Evolutionary conservation across 2,329 filamentous ascomycete genomes (phyloP).

Genomic region (Neofusicoccum laricinum): DNA sequence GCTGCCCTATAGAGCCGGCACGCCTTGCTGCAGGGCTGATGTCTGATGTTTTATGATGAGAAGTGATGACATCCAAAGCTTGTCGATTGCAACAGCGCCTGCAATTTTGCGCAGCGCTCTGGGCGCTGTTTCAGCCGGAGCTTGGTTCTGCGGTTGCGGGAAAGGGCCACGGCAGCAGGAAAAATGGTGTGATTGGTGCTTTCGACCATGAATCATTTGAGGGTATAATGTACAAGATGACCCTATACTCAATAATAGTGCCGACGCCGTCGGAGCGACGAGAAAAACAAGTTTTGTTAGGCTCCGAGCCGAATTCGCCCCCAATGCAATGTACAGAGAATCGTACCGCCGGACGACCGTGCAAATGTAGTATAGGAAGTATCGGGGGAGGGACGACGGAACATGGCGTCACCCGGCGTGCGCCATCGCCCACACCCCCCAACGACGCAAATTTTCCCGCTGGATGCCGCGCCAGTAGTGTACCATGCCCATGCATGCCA

Average conservation of each 20-base stretch:
- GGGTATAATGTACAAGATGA: no score
- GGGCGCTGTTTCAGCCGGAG: no score
- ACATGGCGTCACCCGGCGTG: slow-evolving; percentile 7
- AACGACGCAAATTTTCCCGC: neutral
- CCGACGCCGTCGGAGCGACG: no score
- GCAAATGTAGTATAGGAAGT: neutral
- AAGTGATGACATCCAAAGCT: neutral
- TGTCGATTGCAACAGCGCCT: neutral
- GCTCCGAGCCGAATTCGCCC: no score
- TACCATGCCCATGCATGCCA: neutral
- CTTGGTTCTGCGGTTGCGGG: no score
- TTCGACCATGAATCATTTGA: no score
- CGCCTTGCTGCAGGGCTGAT: neutral
- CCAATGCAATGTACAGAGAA: neutral
- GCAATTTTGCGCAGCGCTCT: neutral
- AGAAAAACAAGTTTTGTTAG: no score
- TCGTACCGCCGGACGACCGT: neutral
- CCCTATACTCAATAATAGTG: no score
- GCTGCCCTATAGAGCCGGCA: neutral
- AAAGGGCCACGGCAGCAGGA: no score
- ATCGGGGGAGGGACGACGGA: neutral
- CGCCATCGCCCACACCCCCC: neutral
- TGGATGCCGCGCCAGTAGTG: neutral
- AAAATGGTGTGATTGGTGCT: no score
- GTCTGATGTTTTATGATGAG: no score